Conservation (phyloP, 2,329 filamentous ascomycete genomes). For the Dothideomycetes sp. region DNA sequence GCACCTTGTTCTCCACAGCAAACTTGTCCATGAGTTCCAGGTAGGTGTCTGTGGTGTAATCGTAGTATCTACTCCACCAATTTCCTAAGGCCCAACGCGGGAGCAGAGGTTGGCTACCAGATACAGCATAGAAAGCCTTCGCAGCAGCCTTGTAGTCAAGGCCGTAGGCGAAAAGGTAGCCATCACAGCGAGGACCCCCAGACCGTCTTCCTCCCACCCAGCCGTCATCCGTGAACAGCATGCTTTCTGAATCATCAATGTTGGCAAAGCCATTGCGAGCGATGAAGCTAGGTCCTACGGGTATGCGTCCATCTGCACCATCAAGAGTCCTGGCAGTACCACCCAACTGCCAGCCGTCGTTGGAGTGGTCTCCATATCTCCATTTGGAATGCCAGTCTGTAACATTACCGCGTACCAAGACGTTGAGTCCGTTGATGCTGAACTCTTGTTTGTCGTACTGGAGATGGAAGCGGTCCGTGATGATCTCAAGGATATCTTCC, state of each 20-base stretch:
- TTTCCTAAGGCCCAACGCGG: constrained; percentile 51
- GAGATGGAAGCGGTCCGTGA: constrained; percentile 44
- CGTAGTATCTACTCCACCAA: constrained; percentile 56
- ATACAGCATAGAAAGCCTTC: constrained; percentile 43
- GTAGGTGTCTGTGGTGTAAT: constrained; percentile 46
- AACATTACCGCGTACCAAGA: constrained; percentile 29
- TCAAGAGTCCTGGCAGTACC: constrained; percentile 46
- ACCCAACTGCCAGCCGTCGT: constrained; percentile 30
- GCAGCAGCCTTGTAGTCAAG: constrained; percentile 45
- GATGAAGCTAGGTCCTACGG: constrained; percentile 40
- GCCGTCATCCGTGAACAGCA: constrained; percentile 45
- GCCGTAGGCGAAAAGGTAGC: constrained; percentile 51
- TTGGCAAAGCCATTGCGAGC: constrained; percentile 40
- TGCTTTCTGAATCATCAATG: constrained; percentile 44
- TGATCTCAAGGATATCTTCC: constrained; percentile 41
- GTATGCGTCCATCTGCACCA: constrained; percentile 37
- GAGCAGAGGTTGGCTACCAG: constrained; percentile 44
- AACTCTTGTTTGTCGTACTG: constrained; percentile 49
- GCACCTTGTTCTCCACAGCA: constrained; percentile 33
- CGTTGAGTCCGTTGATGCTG: constrained; percentile 37
- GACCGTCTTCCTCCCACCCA: constrained; percentile 38
- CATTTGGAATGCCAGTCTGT: constrained; percentile 30
- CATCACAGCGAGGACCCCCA: constrained; percentile 39
- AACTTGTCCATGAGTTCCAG: constrained; percentile 48
- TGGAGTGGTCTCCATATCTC: constrained; percentile 37